These are phyloP conservation scores for Bolboschoenus planiculmis DNA, from an alignment of 176 grass and related monocot species.

Conservation along the genomic window DNA sequence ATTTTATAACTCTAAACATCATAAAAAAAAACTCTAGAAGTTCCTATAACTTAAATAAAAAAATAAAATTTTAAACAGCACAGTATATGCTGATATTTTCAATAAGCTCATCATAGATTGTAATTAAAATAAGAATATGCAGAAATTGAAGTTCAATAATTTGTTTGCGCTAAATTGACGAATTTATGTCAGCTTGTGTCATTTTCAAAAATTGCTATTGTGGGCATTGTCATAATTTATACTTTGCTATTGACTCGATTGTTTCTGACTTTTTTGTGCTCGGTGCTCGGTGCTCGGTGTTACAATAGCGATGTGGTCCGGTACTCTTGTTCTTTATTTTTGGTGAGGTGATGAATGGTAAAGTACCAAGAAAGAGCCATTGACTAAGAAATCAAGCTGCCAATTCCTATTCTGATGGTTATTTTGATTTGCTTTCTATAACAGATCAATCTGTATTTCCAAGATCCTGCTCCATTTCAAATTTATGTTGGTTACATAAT, in stretches of 20 bases:
- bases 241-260: background rate
- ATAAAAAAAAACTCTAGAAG: too few species aligned
- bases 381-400: too few species aligned
- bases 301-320: background rate
- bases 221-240: background rate
- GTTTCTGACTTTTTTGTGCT: background rate
- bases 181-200: background rate
- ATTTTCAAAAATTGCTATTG: background rate
- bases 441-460: background rate
- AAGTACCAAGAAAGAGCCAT: too few species aligned
- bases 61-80: too few species aligned
- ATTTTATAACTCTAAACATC: too few species aligned
- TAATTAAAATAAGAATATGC: background rate
- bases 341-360: too few species aligned
- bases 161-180: background rate
- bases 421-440: background rate
- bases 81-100: too few species aligned
- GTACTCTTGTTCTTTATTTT: too few species aligned
- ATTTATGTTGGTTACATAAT: too few species aligned
- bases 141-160: background rate
- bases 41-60: too few species aligned
- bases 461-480: background rate
- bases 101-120: background rate
- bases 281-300: background rate
- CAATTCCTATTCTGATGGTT: too few species aligned